These are phyloP conservation scores for Hypsizygus ulmarius DNA, from an alignment of 1,284 basidiomycete species.

Conservation along the genomic window DNA sequence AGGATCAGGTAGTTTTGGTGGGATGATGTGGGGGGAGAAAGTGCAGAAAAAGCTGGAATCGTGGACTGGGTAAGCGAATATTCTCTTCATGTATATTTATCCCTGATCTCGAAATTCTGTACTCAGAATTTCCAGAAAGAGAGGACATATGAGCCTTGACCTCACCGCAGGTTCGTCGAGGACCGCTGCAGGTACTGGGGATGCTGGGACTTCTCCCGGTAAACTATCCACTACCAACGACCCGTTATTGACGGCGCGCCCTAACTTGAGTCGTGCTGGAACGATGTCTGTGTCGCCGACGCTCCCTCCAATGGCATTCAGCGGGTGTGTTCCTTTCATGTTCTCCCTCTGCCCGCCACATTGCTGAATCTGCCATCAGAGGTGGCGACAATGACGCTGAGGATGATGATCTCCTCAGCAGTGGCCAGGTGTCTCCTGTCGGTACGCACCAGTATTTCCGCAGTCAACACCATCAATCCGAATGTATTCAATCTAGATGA, in stretches of 20 bases:
- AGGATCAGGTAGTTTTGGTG: conserved; percentile 29
- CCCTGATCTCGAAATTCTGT: neutral
- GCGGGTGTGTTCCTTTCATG: conserved; percentile 21
- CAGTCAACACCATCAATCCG: too few relatives aligned
- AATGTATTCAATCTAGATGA: conserved; percentile 27
- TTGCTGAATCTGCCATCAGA: neutral
- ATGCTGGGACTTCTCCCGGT: neutral
- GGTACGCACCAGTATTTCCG: conserved; percentile 40
- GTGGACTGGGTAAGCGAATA: conserved; percentile 61
- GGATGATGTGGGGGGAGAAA: conserved; percentile 50
- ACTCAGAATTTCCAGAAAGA: conserved; percentile 19
- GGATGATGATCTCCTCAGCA: conserved; percentile 66
- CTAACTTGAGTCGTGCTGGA: conserved; percentile 4
- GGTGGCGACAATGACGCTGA: conserved; percentile 35
- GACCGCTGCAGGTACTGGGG: conserved; percentile 5
- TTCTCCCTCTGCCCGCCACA: neutral
- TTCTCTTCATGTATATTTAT: neutral
- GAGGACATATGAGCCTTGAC: conserved; percentile 21
- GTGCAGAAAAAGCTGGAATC: conserved; percentile 68
- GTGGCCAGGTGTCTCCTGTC: conserved; percentile 68
- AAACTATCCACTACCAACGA: neutral
- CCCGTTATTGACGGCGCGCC: conserved; percentile 9
- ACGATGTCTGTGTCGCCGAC: conserved; percentile 26
- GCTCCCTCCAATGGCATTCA: conserved; percentile 31
- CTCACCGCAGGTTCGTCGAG: conserved; percentile 14